phyloP scores from a whole-genome alignment of 805 yeast genomes.

The Metschnikowia chrysomelidarum region DNA sequence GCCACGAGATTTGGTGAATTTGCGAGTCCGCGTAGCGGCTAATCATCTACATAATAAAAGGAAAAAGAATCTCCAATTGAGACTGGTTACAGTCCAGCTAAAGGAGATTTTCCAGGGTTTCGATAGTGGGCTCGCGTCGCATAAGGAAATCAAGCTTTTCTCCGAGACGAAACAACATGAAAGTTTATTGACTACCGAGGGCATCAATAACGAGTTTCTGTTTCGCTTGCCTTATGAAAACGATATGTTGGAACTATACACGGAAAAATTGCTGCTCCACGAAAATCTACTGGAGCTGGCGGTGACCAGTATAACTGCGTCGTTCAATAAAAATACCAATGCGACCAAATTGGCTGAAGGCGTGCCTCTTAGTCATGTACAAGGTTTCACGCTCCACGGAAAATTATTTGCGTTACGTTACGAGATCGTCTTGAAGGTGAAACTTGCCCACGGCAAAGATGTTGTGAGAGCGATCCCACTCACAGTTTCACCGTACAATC shows the following conservation, averaged over 20 bases:
- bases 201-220: conserved; percentile 23
- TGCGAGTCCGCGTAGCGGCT: conserved; percentile 41
- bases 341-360: conserved; percentile 35
- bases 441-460: conserved; percentile 48
- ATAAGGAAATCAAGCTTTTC: conserved; percentile 43
- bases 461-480: conserved; percentile 51
- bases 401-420: conserved; percentile 51
- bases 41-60: conserved; percentile 33
- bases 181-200: conserved; percentile 26
- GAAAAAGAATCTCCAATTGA: conserved; percentile 37
- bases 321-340: conserved; percentile 22
- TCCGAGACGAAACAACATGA: conserved; percentile 30
- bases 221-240: conserved; percentile 34
- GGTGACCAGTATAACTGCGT: conserved; percentile 16
- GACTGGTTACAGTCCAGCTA: conserved; percentile 46
- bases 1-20: conserved; percentile 47
- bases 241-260: conserved; percentile 33
- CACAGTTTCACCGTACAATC: conserved; percentile 53
- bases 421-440: conserved; percentile 49
- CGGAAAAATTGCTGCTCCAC: too few species aligned
- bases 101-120: conserved; percentile 54
- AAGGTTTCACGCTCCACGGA: conserved; percentile 51
- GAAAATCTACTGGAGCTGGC: conserved; percentile 2
- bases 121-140: conserved; percentile 50
- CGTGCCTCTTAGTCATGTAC: conserved; percentile 45